Evolutionary conservation across 2,329 filamentous ascomycete species (phyloP).

Genomic region (Cladosporium sp.): DNA sequence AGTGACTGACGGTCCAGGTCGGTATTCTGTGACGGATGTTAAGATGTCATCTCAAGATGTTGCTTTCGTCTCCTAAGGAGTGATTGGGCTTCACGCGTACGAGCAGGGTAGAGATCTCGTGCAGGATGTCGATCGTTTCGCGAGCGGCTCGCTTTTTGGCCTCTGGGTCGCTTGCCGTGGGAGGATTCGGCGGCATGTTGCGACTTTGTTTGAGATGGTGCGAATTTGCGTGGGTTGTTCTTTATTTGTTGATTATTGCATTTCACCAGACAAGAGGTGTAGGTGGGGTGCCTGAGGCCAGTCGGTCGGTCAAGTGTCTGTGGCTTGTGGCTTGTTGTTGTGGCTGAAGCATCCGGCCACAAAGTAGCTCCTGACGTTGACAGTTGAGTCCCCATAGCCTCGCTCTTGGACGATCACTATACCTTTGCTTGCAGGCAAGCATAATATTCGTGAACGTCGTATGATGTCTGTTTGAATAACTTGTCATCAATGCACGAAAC

Average conservation of each 20-base stretch:
- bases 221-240: background rate
- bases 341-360: too few species aligned
- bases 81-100: conserved; percentile 45
- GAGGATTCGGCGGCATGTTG: conserved; percentile 26
- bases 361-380: too few species aligned
- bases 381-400: background rate
- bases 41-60: background rate
- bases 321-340: too few species aligned
- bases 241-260: background rate
- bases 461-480: background rate
- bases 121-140: conserved; percentile 67
- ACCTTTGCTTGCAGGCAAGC: conserved; percentile 9
- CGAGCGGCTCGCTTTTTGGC: conserved; percentile 73
- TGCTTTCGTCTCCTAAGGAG: background rate
- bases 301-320: conserved; percentile 2
- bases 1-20: conserved; percentile 85
- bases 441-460: background rate
- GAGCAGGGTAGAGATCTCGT: conserved; percentile 80
- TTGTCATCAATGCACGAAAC: background rate
- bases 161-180: conserved; percentile 37
- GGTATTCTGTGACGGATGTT: conserved; percentile 68
- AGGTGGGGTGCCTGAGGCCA: background rate
- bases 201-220: conserved; percentile 12
- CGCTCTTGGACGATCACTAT: background rate
- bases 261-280: too few species aligned